Evolutionary conservation across 2,329 filamentous ascomycete genomes (phyloP).

Genomic region (Paramyrothecium roridum): DNA sequence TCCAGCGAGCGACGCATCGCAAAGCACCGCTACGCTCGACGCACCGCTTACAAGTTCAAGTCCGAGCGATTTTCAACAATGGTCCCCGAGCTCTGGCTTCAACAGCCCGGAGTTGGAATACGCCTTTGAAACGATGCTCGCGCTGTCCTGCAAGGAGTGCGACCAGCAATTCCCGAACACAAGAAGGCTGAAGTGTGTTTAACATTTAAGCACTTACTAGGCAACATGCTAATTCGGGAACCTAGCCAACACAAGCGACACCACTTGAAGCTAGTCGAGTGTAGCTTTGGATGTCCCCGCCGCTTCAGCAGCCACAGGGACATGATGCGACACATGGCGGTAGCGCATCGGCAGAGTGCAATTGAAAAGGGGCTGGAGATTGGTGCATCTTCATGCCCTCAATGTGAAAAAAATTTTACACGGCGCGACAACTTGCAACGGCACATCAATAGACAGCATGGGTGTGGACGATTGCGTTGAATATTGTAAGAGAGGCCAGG

Average conservation of each 20-base stretch:
- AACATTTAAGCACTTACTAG: not conserved
- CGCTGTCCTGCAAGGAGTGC: not conserved
- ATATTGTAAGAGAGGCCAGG: too few species aligned
- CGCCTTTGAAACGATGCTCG: not conserved
- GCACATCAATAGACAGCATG: too few species aligned
- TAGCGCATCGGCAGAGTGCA: not conserved
- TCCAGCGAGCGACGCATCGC: too few species aligned
- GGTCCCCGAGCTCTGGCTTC: not conserved
- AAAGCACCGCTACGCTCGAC: too few species aligned
- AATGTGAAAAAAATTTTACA: too few species aligned
- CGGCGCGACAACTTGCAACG: too few species aligned
- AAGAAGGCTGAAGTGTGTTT: not conserved
- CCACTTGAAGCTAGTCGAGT: not conserved
- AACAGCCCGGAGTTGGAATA: not conserved
- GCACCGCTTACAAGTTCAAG: not conserved
- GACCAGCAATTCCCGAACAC: not conserved
- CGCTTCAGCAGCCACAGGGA: not conserved
- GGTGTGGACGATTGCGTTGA: too few species aligned
- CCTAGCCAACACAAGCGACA: not conserved
- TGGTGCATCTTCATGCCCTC: too few species aligned
- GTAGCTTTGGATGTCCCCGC: not conserved
- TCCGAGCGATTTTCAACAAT: not conserved
- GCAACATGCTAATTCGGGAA: not conserved
- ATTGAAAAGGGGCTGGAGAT: not conserved
- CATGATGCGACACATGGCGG: not conserved